Evolutionary conservation across 148 eudicot genomes (phyloP), one percentile per base, ranked within the genome.

Genomic region (Nepenthes gracilis): DNA sequence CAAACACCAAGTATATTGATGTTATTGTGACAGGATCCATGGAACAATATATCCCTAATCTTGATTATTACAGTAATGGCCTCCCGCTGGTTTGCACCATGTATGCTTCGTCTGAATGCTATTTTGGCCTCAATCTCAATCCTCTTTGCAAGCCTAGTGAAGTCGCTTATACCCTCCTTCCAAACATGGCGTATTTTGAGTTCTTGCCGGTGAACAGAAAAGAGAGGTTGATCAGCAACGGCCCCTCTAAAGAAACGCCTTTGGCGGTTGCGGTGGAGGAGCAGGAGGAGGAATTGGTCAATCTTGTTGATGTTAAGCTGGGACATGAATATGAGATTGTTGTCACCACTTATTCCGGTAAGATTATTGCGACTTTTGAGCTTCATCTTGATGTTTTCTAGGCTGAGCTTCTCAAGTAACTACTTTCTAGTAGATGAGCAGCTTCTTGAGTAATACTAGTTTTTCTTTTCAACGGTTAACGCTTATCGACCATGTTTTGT

Each of bases 271-370:
- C 63, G 11, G 55, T 37, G 35, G 70, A 60, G 37, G 64, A 59
- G 47, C 68, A 69, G 13, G 64, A 72, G 9, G 72, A 67, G 32
- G 65, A 74, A 55, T 36, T 74, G 43, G 73, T 78, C 59, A 78
- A 78, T 66, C 72, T 78, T 34, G 78, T 64, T 48, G 71, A 78
- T 65, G 82, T 78, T 33, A 54, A 78, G 55, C 55, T 78, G 32
- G 82, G 78, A n/a, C 62, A 74, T 5, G 82, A 78, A 55, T 78
- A 78, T 34, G 82, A 78, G 75, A 75, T 78, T 59, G 76, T 74
- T 14, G 61, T 78, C 64, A 78, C 82, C 32, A 78, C 82, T 56
- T 78, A 78, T 62, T 69, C 82, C 4, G 83, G 83, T 77, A 57
- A 64, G 14, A 3, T 49, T 2, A 36, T 62, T 49, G 7, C 36